Evolutionary conservation across 2,329 filamentous ascomycete species (phyloP).

Genomic region (Epichloe glyceriae): DNA sequence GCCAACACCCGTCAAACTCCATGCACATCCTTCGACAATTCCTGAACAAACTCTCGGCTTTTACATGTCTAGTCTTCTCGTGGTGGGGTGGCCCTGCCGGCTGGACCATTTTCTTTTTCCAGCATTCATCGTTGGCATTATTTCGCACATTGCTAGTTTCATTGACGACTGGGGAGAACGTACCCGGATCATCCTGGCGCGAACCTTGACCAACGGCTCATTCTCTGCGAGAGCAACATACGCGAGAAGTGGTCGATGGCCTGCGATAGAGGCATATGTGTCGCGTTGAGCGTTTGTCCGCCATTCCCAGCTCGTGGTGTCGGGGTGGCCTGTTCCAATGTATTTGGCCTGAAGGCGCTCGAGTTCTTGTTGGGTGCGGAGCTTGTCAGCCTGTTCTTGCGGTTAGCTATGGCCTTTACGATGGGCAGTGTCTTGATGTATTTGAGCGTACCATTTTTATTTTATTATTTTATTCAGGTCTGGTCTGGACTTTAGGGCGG

Average conservation of each 20-base stretch:
- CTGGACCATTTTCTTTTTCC: constrained; percentile 51
- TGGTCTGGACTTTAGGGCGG: too few species aligned
- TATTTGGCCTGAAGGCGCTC: constrained; percentile 93
- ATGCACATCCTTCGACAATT: not conserved
- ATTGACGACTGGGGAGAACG: constrained; percentile 9
- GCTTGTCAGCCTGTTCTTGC: constrained; percentile 69
- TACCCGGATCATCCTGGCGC: constrained; percentile 67
- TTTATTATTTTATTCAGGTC: too few species aligned
- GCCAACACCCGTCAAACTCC: not conserved
- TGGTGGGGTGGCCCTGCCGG: constrained; percentile 44
- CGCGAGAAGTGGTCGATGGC: constrained; percentile 74
- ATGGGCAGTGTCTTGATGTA: too few species aligned
- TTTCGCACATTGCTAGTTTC: not conserved
- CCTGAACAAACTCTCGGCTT: not conserved
- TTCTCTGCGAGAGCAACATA: constrained; percentile 88
- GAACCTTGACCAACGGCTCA: constrained; percentile 66
- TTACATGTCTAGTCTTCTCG: constrained; percentile 31
- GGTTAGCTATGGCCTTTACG: not conserved
- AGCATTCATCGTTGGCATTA: not conserved
- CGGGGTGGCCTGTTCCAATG: constrained; percentile 88
- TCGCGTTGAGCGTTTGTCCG: constrained; percentile 90
- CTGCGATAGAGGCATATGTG: constrained; percentile 77
- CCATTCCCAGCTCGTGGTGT: constrained; percentile 97
- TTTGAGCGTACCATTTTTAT: too few species aligned
- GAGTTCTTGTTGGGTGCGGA: constrained; percentile 93